Conservation (phyloP, 1,284 basidiomycete genomes). For the Volvariella volvacea region DNA sequence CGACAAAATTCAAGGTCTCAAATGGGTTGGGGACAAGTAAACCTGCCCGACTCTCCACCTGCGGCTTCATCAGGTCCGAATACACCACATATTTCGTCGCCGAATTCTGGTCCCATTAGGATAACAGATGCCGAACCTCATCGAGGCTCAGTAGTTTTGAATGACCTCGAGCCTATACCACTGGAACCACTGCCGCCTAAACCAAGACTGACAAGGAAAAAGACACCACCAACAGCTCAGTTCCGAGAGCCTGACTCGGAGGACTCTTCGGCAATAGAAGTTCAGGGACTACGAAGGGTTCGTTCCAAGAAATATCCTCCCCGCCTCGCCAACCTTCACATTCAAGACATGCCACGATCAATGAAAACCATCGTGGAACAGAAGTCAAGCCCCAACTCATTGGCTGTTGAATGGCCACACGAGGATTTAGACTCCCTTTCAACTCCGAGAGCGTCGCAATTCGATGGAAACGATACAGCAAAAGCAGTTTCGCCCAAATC, state of each 20-base stretch:
- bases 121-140: constrained; percentile 16
- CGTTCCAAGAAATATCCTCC: constrained; percentile 44
- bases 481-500: constrained; percentile 24
- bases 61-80: constrained; percentile 2
- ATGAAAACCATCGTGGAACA: constrained; percentile 20
- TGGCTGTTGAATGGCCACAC: constrained; percentile 44
- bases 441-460: constrained; percentile 51
- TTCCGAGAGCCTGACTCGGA: constrained; percentile 30
- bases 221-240: constrained; percentile 24
- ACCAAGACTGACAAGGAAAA: constrained; percentile 22
- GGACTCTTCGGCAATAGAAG: constrained; percentile 34
- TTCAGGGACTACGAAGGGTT: constrained; percentile 21
- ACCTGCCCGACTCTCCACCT: neutral
- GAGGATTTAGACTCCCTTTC: constrained; percentile 42
- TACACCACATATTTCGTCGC: constrained; percentile 4
- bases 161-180: constrained; percentile 22
- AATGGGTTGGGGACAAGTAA: neutral
- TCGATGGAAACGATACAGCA: constrained; percentile 26
- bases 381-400: constrained; percentile 33
- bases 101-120: neutral
- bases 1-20: neutral
- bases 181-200: constrained; percentile 21
- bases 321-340: constrained; percentile 40
- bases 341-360: constrained; percentile 25
- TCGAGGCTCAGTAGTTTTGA: constrained; percentile 26